A percentile compares a stretch with the other conserved stretches of the same genome.
phyloP scores from a whole-genome alignment of 2,329 filamentous ascomycete genomes.

The Dactylellina drechsleri region DNA sequence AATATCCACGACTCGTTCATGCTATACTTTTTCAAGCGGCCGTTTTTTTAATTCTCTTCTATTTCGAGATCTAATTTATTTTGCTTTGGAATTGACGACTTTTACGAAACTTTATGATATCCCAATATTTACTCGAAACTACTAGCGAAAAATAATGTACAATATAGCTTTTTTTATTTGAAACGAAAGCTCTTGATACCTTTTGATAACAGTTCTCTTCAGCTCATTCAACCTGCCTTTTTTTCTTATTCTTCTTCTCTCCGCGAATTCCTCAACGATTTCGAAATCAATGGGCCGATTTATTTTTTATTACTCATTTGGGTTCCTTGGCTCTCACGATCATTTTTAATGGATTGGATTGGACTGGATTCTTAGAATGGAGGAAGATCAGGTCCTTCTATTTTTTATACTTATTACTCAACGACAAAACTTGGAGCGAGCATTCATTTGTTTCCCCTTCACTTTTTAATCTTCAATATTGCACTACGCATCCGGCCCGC shows the following conservation, averaged over 20 bases:
- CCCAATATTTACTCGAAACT: conserved; percentile 40
- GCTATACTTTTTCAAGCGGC: conserved; percentile 31
- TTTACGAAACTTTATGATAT: conserved; percentile 54
- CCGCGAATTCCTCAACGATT: no score
- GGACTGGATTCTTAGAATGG: no score
- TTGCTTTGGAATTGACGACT: conserved; percentile 29
- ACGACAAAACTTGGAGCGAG: no score
- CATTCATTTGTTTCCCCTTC: no score
- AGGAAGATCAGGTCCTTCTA: no score
- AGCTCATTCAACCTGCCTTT: conserved; percentile 7
- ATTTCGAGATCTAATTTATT: conserved; percentile 15
- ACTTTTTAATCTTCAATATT: no score
- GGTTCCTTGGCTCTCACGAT: no score
- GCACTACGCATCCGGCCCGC: no score
- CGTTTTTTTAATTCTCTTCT: conserved; percentile 1
- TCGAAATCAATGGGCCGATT: no score
- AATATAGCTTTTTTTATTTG: conserved; percentile 37
- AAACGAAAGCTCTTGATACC: conserved; percentile 46
- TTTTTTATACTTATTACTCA: no score
- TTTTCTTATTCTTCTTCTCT: not conserved
- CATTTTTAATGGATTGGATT: no score
- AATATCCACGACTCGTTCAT: conserved; percentile 7
- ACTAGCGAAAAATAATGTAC: conserved; percentile 54
- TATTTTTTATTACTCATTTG: no score
- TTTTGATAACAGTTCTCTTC: conserved; percentile 27